These are phyloP conservation scores for Tetrahymena malaccensis DNA, from an alignment of 73 alveolate species.

Conservation along the genomic window DNA sequence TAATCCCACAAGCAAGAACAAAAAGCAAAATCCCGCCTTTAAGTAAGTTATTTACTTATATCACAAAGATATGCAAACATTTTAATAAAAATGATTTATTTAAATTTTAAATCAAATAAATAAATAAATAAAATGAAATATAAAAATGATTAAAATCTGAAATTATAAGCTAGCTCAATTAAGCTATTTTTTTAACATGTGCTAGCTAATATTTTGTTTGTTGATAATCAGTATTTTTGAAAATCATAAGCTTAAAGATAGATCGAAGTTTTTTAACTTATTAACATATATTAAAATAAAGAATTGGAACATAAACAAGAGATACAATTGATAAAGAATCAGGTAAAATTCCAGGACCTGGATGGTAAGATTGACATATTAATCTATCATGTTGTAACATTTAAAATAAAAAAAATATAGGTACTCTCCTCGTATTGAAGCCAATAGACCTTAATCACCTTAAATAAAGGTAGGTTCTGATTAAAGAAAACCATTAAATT, in stretches of 20 bases:
- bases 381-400: background rate
- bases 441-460: background rate
- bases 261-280: no score
- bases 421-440: background rate
- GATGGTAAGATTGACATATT: slow-evolving; percentile 11
- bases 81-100: no score
- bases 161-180: no score
- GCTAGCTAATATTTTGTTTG: no score
- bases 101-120: no score
- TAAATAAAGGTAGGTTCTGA: background rate
- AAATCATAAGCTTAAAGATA: no score
- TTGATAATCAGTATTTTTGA: no score
- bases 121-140: no score
- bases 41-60: background rate
- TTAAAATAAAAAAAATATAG: background rate
- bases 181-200: no score
- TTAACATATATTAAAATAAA: no score
- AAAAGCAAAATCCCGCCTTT: background rate
- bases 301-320: background rate
- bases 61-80: no score
- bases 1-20: background rate
- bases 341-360: slow-evolving; percentile 34
- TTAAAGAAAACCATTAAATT: background rate
- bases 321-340: background rate
- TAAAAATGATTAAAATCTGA: no score